Evolutionary conservation across 306 rosid genomes (phyloP), one percentile per base, ranked within the genome.

Genomic region (Quercus engelmannii): DNA sequence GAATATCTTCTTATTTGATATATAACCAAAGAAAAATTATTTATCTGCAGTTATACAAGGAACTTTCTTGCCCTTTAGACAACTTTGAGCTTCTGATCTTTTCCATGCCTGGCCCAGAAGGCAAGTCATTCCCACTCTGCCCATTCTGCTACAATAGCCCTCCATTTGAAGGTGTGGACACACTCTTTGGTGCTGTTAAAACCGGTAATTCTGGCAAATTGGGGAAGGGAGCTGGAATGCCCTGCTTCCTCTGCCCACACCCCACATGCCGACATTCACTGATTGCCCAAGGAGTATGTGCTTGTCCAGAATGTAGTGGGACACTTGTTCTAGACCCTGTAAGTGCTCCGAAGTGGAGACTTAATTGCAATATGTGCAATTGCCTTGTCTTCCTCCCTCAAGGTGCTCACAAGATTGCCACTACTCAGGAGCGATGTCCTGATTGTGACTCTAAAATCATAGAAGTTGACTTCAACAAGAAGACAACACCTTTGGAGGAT

Each of bases 101-200:
- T 86, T 92, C 97, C 78, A 80, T 89, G 81, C 85, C 94, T 63
- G 99, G 99, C 18, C 97, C 97, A 9, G 99, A 94, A 58, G 97
- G 92, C 75, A 92, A 91, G 90, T 90, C 99, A 43, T 91, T 90
- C 77, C 93, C 97, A 35, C 90, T 92, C 73, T 92, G 99, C 83
- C 99, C 99, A 25, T 94, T 90, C 80, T 94, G 99, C 91, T 94
- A 94, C 89, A 92, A 88, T 79, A 92, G 89, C 84, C 97, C 99
- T 72, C 99, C 99, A 75, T 94, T 94, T 78, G 99, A 94, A 88
- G 99, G 99, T 26, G 90, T 94, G 3, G 91, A 88, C 59, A 15
- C 89, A 31, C 90, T 89, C 82, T 83, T 83, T 71, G 89, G 90
- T 64, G 78, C 88, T 4, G 84, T 81, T 33, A 90, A 89, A 89